A percentile compares a stretch with the other conserved stretches of the same genome.
These are phyloP conservation scores for Heritiera littoralis DNA, from an alignment of 345 rosid genomes.

Conservation along the genomic window DNA sequence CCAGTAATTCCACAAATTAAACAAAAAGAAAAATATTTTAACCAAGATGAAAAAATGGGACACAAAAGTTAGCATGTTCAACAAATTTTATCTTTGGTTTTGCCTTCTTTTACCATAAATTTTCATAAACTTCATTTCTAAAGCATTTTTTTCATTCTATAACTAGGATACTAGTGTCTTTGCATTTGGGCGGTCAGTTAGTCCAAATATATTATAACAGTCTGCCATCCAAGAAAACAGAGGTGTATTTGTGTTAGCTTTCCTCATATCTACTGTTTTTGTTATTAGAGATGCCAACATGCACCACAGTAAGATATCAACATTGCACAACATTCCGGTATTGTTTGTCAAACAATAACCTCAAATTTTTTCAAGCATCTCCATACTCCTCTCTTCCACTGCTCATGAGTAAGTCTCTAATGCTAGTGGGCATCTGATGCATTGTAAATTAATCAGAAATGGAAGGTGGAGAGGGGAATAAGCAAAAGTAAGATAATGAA, in stretches of 20 bases:
- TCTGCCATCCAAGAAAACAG: constrained; percentile 1
- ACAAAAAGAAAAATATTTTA: not conserved
- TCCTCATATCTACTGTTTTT: not conserved
- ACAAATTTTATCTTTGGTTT: not conserved
- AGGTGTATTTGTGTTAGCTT: not conserved
- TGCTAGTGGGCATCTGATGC: not conserved
- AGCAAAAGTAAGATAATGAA: not conserved
- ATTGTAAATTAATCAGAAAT: not conserved
- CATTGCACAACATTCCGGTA: not conserved
- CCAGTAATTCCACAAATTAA: not conserved
- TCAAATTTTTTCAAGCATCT: not conserved
- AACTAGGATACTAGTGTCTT: not conserved
- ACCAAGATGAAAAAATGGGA: not conserved
- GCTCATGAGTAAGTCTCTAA: not conserved
- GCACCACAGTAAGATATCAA: not conserved
- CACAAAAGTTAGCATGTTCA: not conserved
- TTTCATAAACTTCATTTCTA: not conserved
- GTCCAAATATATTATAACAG: not conserved
- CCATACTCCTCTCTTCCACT: not conserved
- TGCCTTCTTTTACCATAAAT: constrained; percentile 6
- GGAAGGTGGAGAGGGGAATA: not conserved
- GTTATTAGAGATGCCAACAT: not conserved
- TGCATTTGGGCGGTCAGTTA: not conserved
- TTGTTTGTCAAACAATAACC: not conserved
- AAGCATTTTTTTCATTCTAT: not conserved